Conservation (phyloP, 176 grass and related monocot genomes). For the Oryza nivara region DNA sequence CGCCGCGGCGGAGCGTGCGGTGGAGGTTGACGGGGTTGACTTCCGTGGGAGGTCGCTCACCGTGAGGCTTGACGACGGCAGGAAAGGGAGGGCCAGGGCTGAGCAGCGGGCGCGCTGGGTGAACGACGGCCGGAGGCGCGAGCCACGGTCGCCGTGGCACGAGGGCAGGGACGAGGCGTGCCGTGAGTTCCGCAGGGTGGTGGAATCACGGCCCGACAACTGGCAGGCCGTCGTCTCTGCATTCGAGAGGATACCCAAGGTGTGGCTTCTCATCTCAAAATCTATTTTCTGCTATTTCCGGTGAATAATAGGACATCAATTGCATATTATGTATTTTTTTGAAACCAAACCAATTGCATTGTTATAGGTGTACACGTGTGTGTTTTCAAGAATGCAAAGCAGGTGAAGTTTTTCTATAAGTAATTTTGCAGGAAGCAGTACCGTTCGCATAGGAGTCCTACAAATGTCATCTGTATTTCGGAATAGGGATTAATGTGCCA, state of each 20-base stretch:
- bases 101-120: conserved; percentile 71
- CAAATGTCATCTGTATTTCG: not conserved
- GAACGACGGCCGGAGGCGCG: conserved; percentile 40
- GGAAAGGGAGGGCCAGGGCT: conserved; percentile 63
- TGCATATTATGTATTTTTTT: not conserved
- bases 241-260: conserved; percentile 91
- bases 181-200: conserved; percentile 57
- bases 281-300: not conserved
- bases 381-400: not conserved
- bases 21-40: conserved; percentile 81
- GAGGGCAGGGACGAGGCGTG: conserved; percentile 71
- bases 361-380: not conserved
- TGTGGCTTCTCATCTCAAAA: conserved; percentile 27
- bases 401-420: not conserved
- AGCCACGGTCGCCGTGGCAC: conserved; percentile 79
- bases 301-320: not conserved
- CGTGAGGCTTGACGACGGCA: conserved; percentile 81
- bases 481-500: not conserved
- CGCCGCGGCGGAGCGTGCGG: conserved; percentile 57
- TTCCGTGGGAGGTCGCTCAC: conserved; percentile 81
- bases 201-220: conserved; percentile 76
- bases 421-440: not conserved
- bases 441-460: not conserved
- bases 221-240: conserved; percentile 93
- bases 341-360: not conserved